Evolutionary conservation across 441 rosid genomes (phyloP).

Genomic region (Breynia disticha): DNA sequence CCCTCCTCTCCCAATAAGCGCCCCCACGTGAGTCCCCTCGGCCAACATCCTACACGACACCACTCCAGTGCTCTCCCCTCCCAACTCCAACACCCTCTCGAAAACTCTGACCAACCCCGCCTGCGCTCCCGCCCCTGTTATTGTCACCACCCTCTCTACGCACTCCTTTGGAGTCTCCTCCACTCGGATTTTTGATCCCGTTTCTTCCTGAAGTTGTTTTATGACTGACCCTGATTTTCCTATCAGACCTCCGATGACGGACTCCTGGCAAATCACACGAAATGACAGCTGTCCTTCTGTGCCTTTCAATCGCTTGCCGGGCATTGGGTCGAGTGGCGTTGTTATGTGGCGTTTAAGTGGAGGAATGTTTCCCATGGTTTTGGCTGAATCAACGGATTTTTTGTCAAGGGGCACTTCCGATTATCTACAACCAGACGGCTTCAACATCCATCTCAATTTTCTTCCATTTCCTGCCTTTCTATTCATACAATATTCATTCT

Average conservation of each 20-base stretch:
- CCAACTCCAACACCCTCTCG: slow-evolving; percentile 61
- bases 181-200: slow-evolving; percentile 67
- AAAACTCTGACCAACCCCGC: slow-evolving; percentile 74
- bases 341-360: too few species aligned
- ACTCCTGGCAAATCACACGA: slow-evolving; percentile 58
- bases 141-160: slow-evolving; percentile 56
- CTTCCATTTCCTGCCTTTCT: too few species aligned
- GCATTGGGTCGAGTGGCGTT: too few species aligned
- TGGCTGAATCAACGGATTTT: too few species aligned
- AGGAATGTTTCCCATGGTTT: too few species aligned
- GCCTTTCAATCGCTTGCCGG: not conserved
- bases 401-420: too few species aligned
- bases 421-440: too few species aligned
- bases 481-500: too few species aligned
- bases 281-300: slow-evolving; percentile 34
- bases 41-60: slow-evolving; percentile 68
- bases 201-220: slow-evolving; percentile 64
- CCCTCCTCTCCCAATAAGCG: slow-evolving; percentile 85
- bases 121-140: slow-evolving; percentile 64
- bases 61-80: slow-evolving; percentile 47
- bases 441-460: too few species aligned
- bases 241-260: slow-evolving; percentile 72
- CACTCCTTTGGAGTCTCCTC: slow-evolving; percentile 58
- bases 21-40: slow-evolving; percentile 61
- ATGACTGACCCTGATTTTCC: slow-evolving; percentile 73